Evolutionary conservation across 495 filamentous ascomycete genomes (phyloP), one percentile per base, ranked within the genome.

Genomic region (Durotheca rogersii): DNA sequence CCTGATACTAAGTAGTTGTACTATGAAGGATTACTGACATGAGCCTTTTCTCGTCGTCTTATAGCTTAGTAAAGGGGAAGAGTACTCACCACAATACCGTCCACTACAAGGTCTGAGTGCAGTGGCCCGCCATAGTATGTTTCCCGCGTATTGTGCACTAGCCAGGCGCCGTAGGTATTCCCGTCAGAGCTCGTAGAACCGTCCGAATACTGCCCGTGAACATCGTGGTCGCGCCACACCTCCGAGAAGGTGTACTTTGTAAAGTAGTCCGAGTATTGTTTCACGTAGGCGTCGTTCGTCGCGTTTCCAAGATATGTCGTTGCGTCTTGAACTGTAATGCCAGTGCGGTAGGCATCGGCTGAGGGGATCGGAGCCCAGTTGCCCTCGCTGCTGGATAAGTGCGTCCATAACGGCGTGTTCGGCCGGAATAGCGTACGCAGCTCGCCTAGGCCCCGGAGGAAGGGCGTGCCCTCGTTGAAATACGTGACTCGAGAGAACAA

Each of bases 111-210:
- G 56, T 82, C 78, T 0, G 77, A 78, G 60, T 81, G 77, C 1
- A 78, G 51, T 2, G 77, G 78, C 2, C 78, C 80, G 5, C 79
- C 78, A 47, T 76, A 81, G 60, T 81, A 82, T 5, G 78, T 82
- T 48, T 82, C 76, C 57, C 74, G 75, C 0, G 73, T 81, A 33
- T 82, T 81, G 67, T 79, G 75, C 7, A 82, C 77, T 11, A 82
- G 47, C 79, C 78, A 81, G 3, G 77, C 76, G 9, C 78, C 78
- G 37, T 73, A 81, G 0, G 78, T 71, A 11, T 57, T 69, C 6
- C 61, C 66, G 10, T 76, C 78, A 10, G 70, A 61, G 12, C 75
- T 78, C 1, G 64, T 73, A 7, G 72, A 68, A 0, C 80, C 74
- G 51, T 81, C 76, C 1, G 73, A 71, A 43, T 73, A 81, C 41